Conservation (phyloP, 129 eudicot species). For the Artemisia annua region DNA sequence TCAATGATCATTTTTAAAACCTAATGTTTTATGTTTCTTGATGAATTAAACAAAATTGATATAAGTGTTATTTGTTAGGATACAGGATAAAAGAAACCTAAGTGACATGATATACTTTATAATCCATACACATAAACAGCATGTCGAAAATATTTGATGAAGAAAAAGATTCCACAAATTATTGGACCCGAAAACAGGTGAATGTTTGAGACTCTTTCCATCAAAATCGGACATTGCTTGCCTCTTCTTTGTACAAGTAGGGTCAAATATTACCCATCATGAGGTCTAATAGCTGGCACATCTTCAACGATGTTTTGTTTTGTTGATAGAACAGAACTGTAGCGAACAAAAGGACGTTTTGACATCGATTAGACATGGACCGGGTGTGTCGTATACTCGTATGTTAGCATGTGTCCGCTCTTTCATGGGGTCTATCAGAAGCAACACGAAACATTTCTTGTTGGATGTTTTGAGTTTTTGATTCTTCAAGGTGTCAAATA, state of each 20-base stretch:
- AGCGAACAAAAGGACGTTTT: not conserved
- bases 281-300: slow-evolving; percentile 28
- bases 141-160: too few species aligned
- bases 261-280: slow-evolving; percentile 27
- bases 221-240: slow-evolving; percentile 12
- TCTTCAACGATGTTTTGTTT: slow-evolving; percentile 13
- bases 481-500: not conserved
- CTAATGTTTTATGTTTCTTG: too few species aligned
- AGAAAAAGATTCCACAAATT: slow-evolving; percentile 21
- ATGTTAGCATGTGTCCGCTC: slow-evolving; percentile 7
- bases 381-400: slow-evolving; percentile 8
- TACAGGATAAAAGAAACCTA: too few species aligned
- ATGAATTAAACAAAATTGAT: too few species aligned
- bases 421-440: not conserved
- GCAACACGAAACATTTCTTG: slow-evolving; percentile 7
- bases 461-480: not conserved
- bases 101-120: too few species aligned
- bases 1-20: too few species aligned
- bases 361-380: slow-evolving; percentile 14
- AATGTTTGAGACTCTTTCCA: slow-evolving; percentile 26
- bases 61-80: too few species aligned
- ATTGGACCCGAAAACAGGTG: slow-evolving; percentile 25
- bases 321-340: not conserved
- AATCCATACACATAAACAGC: not conserved
- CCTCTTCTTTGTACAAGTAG: slow-evolving; percentile 31